Base-by-base conservation (phyloP, 306 rosid genomes). In the Trifolium subterraneum region DNA sequence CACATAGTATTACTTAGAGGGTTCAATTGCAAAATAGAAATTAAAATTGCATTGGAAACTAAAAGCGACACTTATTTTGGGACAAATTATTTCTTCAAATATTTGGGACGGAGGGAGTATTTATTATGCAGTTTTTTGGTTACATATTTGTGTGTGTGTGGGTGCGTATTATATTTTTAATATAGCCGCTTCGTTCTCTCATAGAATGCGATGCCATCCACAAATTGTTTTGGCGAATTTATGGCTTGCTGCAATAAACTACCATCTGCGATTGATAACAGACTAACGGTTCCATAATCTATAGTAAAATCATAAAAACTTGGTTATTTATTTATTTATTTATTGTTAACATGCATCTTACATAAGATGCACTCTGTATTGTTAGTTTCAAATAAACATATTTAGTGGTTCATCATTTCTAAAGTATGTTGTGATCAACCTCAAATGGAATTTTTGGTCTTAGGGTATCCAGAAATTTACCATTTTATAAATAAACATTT, bases 401-500 rank as follows among this genome's bases (percentile, higher is more conserved):
- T 75, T 29, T 14, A 59, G 47, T 39, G 33, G 73, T 70, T 27
- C 67, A 31, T 23, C 65, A n/a, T 71, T 52, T 75, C 56, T 18
- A 39, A 42, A 64, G 18, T 68, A 29, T 79, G 33, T 75, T 59
- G 14, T 66, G 45, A 75, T 71, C 68, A 79, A 44, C 72, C 64
- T 67, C 63, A 59, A 35, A 11, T 31, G 76, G 29, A 60, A 31
- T 47, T 64, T 66, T 72, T 36, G 60, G 70, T 74, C 47, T 60
- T 48, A 38, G 58, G 61, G 27, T 68, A 50, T 72, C 39, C 42
- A 60, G 51, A 84, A 77, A 54, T 78, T 89, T 68, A 79, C 65
- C 71, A 64, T 76, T 63, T 55, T 73, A 72, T 56, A 73, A 68
- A 68, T 64, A 64, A 80, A 71, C 10, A 84, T 85, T 88, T 79